Evolutionary conservation across 495 filamentous ascomycete species (phyloP), one percentile per base, ranked within the genome.

Genomic region (Evansstolkia leycettana): DNA sequence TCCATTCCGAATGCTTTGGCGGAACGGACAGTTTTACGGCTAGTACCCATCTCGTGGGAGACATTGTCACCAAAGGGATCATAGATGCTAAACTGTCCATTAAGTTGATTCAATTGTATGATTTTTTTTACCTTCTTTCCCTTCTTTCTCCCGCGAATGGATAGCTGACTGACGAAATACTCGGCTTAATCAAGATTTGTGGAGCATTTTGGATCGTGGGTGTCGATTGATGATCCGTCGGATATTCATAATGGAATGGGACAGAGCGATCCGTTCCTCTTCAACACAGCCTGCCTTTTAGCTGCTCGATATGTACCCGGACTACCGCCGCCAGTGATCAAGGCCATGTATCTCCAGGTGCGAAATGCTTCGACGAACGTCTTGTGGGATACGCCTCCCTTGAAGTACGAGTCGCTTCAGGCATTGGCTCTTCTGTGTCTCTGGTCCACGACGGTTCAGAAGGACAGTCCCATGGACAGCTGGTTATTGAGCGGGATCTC

Each of bases 401-500:
- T 63, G 38, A 46, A 45, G 17, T 53, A 51, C 32, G 59, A 63
- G 33, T 37, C 52, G 24, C 51, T 63, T 10, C 59, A 63, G 37
- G 59, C 57, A 3, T 36, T 63, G 13, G 48, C 51, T 9, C 41
- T 63, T 17, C 51, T 63, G 15, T 59, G 57, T 46, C 47, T 63
- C 13, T 63, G 57, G 39, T 50, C 54, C 18, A 48, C 52, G 14
- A 51, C 55, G 4, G 50, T 55, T 6, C 55, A 60, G 14, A 59
- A 55, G 35, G 57, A 57, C 20, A 43, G 49, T 4, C 53, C 53
- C 17, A 57, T 63, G 41, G 59, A 63, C 31, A 57, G 55, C 47
- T 63, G 59, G 59, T 47, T 63, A 20, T 37, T 63, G 49, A 63
- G 59, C 44, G 57, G 57, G 46, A 55, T 57, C 41, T 57, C 57